Percentiles rank a stretch among this genome's conserved stretches.
These are phyloP conservation scores for Macrophomina tecta DNA, from an alignment of 2,329 filamentous ascomycete species.

Conservation along the genomic window DNA sequence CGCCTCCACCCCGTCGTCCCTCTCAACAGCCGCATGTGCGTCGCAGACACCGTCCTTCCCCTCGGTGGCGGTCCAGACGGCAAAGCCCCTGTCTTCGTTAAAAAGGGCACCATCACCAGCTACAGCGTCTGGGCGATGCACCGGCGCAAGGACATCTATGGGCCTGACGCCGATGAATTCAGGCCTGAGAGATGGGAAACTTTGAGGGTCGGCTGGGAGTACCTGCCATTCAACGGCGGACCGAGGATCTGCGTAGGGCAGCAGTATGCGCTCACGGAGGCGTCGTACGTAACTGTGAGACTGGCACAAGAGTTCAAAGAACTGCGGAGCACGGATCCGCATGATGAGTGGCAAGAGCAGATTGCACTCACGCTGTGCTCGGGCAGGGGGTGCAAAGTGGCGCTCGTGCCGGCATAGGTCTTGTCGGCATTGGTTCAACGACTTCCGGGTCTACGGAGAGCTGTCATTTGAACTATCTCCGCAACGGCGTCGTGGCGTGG, in stretches of 20 bases:
- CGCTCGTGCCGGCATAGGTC: neutral
- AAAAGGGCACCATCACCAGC: conserved; percentile 52
- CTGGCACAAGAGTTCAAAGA: conserved; percentile 14
- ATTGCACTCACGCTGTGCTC: conserved; percentile 20
- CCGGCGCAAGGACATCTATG: conserved; percentile 56
- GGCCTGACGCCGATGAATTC: conserved; percentile 57
- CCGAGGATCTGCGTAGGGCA: conserved; percentile 44
- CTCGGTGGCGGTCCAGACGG: conserved; percentile 56
- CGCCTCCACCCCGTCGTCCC: conserved; percentile 59
- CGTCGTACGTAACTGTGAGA: conserved; percentile 6
- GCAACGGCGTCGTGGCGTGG: too few relatives aligned
- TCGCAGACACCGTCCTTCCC: conserved; percentile 58
- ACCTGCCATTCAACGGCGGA: conserved; percentile 48
- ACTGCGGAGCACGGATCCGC: neutral
- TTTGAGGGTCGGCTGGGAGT: conserved; percentile 45
- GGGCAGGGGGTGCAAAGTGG: neutral
- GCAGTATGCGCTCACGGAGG: conserved; percentile 27
- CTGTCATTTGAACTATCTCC: too few relatives aligned
- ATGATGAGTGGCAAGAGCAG: conserved; percentile 21
- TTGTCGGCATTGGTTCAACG: too few relatives aligned
- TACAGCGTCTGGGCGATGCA: conserved; percentile 58
- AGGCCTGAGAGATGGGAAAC: conserved; percentile 55
- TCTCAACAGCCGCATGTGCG: conserved; percentile 57
- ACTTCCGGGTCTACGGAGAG: too few relatives aligned
- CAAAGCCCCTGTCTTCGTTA: conserved; percentile 57